Evolutionary conservation across 108 stramenopile genomes (phyloP).

Genomic region (Nitzschia sp.): DNA sequence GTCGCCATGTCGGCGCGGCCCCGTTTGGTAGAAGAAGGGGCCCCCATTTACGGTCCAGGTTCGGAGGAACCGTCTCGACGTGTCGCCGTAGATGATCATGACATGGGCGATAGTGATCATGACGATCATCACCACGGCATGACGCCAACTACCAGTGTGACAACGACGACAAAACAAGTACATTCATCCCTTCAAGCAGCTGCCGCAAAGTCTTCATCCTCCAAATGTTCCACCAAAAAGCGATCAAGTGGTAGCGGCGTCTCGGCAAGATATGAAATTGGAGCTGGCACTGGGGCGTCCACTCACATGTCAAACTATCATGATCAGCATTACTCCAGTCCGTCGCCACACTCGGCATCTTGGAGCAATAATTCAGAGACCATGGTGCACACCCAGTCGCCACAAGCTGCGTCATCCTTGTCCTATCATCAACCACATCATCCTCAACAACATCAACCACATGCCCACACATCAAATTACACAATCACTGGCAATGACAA

Average conservation of each 20-base stretch:
- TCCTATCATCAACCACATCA: neutral
- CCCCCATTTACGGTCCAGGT: constrained; percentile 38
- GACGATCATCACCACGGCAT: neutral
- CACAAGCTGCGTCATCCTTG: neutral
- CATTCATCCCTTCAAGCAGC: constrained; percentile 10
- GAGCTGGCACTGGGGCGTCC: neutral
- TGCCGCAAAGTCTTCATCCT: neutral
- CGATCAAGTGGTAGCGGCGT: neutral
- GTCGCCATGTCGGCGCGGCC: constrained; percentile 30
- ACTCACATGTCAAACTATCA: neutral
- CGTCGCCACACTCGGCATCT: neutral
- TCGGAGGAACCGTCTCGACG: neutral
- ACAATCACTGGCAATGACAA: neutral
- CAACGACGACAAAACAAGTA: neutral
- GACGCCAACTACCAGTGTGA: neutral
- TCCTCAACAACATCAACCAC: neutral
- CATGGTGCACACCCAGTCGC: neutral
- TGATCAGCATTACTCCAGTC: neutral
- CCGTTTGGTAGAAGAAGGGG: constrained; percentile 58
- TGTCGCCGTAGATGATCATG: neutral
- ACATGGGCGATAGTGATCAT: neutral
- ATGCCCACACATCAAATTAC: neutral
- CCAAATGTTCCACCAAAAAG: neutral
- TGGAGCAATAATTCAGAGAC: neutral
- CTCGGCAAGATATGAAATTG: constrained; percentile 8